Evolutionary conservation across 1,139 yeast species (phyloP).

Genomic region (Entelexis sorbosivorans): DNA sequence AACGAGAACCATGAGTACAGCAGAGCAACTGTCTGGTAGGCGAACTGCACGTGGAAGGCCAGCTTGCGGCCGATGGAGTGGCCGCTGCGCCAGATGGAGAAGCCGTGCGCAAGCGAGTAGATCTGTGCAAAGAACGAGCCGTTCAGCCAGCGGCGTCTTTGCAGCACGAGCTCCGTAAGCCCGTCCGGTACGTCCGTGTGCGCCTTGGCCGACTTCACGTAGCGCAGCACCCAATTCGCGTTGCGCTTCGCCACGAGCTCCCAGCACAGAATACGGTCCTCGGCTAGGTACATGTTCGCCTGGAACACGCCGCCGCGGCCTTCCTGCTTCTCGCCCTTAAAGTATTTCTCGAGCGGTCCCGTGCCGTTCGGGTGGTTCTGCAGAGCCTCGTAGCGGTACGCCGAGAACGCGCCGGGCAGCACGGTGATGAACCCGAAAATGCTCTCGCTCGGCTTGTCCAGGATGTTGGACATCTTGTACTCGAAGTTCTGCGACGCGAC

Average conservation of each 20-base stretch:
- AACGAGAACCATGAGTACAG: slow-evolving; percentile 71
- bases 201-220: slow-evolving; percentile 66
- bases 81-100: slow-evolving; percentile 55
- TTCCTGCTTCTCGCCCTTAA: slow-evolving; percentile 67
- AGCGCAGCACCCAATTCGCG: slow-evolving; percentile 53
- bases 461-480: slow-evolving; percentile 68
- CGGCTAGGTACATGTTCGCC: slow-evolving; percentile 77
- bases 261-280: slow-evolving; percentile 71
- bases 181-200: slow-evolving; percentile 76
- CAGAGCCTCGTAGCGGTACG: slow-evolving; percentile 62
- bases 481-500: slow-evolving; percentile 82
- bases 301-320: slow-evolving; percentile 55
- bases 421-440: slow-evolving; percentile 75
- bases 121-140: slow-evolving; percentile 78
- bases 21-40: slow-evolving; percentile 55
- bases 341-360: slow-evolving; percentile 68
- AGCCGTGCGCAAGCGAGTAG: slow-evolving; percentile 62
- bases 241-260: slow-evolving; percentile 65
- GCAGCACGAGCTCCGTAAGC: slow-evolving; percentile 61
- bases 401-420: slow-evolving; percentile 81
- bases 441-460: slow-evolving; percentile 76
- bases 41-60: slow-evolving; percentile 55
- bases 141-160: slow-evolving; percentile 75
- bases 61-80: slow-evolving; percentile 55
- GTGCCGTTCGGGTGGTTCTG: slow-evolving; percentile 49